A percentile compares a stretch with the other conserved stretches of the same genome.
Evolutionary conservation across 2,329 filamentous ascomycete genomes (phyloP).

Genomic region (Scleromitrula shiraiana): DNA sequence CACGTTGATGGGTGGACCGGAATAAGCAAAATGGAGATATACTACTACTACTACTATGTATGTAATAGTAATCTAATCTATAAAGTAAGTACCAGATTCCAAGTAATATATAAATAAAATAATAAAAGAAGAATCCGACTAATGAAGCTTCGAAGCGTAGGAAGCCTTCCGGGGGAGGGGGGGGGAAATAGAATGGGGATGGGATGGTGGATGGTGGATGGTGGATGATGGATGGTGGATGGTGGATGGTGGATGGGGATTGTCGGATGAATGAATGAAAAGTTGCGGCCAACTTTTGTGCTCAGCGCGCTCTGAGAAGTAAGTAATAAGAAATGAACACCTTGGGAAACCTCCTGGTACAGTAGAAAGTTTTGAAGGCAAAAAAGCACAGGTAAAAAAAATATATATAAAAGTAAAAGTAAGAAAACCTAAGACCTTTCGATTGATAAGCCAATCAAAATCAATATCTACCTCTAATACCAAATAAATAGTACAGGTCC

Average conservation of each 20-base stretch:
- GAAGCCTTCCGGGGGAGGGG: not conserved
- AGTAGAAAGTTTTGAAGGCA: no score
- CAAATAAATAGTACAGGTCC: not conserved
- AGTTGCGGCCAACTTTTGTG: not conserved
- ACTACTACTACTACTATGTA: no score
- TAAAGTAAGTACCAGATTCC: no score
- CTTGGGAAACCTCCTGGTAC: no score
- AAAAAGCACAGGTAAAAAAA: no score
- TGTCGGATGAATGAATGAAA: not conserved
- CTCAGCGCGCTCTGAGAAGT: not conserved
- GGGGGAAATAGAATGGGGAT: no score
- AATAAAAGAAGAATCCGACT: not conserved
- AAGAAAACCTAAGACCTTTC: not conserved
- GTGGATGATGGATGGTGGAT: no score
- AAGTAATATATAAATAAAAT: no score
- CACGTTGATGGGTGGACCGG: not conserved
- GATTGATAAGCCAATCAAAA: constrained; percentile 3
- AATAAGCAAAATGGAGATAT: not conserved
- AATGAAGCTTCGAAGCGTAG: not conserved
- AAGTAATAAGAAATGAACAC: not conserved
- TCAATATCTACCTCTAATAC: not conserved
- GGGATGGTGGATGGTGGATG: no score
- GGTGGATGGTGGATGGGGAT: not conserved
- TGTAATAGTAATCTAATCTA: no score
- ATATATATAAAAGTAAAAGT: not conserved